Base-by-base conservation (phyloP, 2,329 filamentous ascomycete genomes). In the Exutisphaerella laricina region DNA sequence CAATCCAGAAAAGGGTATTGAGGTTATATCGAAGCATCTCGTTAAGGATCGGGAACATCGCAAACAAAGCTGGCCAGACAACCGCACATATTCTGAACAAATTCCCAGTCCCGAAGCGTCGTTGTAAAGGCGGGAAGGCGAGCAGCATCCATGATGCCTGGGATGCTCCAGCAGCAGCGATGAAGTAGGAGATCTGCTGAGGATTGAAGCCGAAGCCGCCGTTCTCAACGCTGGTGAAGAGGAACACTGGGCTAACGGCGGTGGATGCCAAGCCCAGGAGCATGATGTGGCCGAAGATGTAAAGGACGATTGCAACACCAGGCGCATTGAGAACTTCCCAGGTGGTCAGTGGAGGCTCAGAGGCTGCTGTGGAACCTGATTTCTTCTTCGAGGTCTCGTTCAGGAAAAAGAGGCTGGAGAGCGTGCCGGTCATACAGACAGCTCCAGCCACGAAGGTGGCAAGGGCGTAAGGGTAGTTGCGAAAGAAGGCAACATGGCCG, bases 61-160 rank as follows among this genome's bases (percentile, higher is more conserved):
- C 58, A 59, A 88, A 81, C 59, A 86, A 81, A 37, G 80, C 57
- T 0, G 85, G 84, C 67, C 84, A 88, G 0, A 59, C 66, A 22
- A 58, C 51, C 1, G 72, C 74, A 58, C 82, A 85, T 6, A 66
- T 51, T 4, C 74, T 72, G 47, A 90, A 66, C 0, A 89, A 68
- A 3, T 72, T 75, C 17, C 79, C 80, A 5, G 84, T 88, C 7
- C 85, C 84, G 16, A 80, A 61, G 14, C 76, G 75, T 25, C 64
- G 68, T 57, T 90, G 85, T 1, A 90, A 62, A 0, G 71, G 67
- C 1, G 85, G 84, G 58, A 90, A 89, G 22, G 74, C 68, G 10
- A 86, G 49, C 0, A 90, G 70, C 2, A 88, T 74, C 84, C 85
- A 90, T 5, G 77, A 44, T 1, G 83, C 78, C 61, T 90, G 86